Conservation (phyloP, 1,284 basidiomycete genomes). For the Coniferiporia weirii region DNA sequence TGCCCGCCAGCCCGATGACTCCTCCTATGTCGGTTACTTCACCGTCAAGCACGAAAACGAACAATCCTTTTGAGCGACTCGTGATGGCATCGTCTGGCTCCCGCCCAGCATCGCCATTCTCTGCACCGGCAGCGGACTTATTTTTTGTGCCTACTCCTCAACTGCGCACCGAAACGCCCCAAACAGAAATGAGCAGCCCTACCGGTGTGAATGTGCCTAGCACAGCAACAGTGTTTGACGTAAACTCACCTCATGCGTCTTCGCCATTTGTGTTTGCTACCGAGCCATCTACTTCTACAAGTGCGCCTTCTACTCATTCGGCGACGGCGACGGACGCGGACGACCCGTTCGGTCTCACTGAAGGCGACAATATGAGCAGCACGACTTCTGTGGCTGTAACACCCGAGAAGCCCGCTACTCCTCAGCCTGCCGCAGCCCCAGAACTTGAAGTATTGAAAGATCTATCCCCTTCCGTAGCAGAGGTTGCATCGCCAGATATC, state of each 20-base stretch:
- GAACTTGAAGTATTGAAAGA: not conserved
- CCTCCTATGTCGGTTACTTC: slow-evolving; percentile 34
- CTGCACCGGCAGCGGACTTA: slow-evolving; percentile 38
- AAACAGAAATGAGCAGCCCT: slow-evolving; percentile 2
- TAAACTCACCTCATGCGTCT: not conserved
- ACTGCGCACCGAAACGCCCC: slow-evolving; percentile 1
- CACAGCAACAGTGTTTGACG: slow-evolving; percentile 1
- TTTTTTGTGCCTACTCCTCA: slow-evolving; percentile 30
- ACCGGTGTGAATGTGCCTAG: slow-evolving; percentile 5
- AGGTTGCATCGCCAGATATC: not conserved
- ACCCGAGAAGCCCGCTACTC: slow-evolving; percentile 20
- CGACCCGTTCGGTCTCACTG: slow-evolving; percentile 55
- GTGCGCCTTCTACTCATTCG: slow-evolving; percentile 1
- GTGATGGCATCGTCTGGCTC: slow-evolving; percentile 41
- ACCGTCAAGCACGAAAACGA: slow-evolving; percentile 58
- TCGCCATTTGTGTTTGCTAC: slow-evolving; percentile 9
- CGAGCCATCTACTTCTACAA: slow-evolving; percentile 14
- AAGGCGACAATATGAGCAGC: slow-evolving; percentile 24
- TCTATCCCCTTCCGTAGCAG: not conserved
- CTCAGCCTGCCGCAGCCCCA: slow-evolving; percentile 18
- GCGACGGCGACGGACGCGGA: slow-evolving; percentile 22
- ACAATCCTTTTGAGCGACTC: slow-evolving; percentile 90
- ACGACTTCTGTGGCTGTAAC: slow-evolving; percentile 11
- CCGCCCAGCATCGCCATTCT: slow-evolving; percentile 53
- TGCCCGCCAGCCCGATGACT: slow-evolving; percentile 62